These are phyloP conservation scores for Coniferiporia weirii DNA, from an alignment of 1,284 basidiomycete genomes.

Conservation along the genomic window DNA sequence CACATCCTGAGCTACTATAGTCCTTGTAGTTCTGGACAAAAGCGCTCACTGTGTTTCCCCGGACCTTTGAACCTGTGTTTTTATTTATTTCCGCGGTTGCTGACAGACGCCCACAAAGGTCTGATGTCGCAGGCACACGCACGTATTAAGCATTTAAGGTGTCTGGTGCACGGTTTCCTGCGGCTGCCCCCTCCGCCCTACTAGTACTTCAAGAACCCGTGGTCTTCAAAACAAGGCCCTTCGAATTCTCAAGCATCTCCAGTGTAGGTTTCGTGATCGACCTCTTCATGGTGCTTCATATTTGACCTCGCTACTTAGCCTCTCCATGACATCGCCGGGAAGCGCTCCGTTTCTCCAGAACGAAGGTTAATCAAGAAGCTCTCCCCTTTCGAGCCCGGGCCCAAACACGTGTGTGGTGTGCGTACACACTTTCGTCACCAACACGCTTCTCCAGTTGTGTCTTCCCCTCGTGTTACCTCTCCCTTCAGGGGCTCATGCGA, in stretches of 20 bases:
- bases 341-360: slow-evolving; percentile 7
- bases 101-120: background rate
- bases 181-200: background rate
- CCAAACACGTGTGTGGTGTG: slow-evolving; percentile 13
- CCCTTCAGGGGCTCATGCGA: slow-evolving; percentile 11
- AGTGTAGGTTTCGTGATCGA: background rate
- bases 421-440: slow-evolving; percentile 5
- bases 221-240: background rate
- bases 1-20: no score
- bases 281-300: slow-evolving; percentile 1
- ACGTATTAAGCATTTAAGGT: background rate
- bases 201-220: background rate
- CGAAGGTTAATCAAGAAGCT: slow-evolving; percentile 18
- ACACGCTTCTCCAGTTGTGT: slow-evolving; percentile 8
- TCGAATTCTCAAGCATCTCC: background rate
- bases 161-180: background rate
- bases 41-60: background rate
- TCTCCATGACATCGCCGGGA: slow-evolving; percentile 14
- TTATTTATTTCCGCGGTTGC: background rate
- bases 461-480: slow-evolving; percentile 12
- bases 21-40: no score
- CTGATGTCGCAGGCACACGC: slow-evolving; percentile 5
- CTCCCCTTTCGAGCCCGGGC: slow-evolving; percentile 4
- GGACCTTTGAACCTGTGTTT: background rate
- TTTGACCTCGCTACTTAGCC: slow-evolving; percentile 8